Conservation (phyloP, 768 basidiomycete genomes). For the Multifurca ochricompacta region DNA sequence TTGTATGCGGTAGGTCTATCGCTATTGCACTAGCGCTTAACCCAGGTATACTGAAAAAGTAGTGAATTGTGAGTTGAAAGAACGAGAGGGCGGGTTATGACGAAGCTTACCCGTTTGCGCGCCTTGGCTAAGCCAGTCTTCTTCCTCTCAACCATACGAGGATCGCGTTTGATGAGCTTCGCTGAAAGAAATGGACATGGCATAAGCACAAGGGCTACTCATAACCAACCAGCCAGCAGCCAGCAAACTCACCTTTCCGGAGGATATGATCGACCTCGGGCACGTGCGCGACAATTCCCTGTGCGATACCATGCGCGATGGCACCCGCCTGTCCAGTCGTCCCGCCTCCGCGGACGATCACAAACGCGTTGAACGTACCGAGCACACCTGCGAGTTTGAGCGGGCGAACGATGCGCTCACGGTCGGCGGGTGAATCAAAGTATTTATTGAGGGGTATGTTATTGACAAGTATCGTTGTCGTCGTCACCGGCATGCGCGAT, state of each 20-base stretch:
- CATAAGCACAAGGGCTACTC: too few species aligned
- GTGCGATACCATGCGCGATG: conserved; percentile 66
- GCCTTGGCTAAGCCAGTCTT: conserved; percentile 92
- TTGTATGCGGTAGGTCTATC: too few species aligned
- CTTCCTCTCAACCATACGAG: conserved; percentile 97
- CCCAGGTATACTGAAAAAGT: conserved; percentile 72
- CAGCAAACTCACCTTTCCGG: conserved; percentile 50
- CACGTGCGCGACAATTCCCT: conserved; percentile 64
- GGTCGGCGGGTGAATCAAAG: conserved; percentile 67
- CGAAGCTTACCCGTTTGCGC: conserved; percentile 66
- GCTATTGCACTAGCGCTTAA: conserved; percentile 98
- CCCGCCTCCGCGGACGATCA: conserved; percentile 71
- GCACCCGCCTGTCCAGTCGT: conserved; percentile 92
- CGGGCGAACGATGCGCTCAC: conserved; percentile 77
- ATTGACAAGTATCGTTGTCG: conserved; percentile 76
- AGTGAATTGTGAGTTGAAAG: conserved; percentile 15
- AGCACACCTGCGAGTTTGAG: conserved; percentile 76
- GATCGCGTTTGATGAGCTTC: conserved; percentile 82
- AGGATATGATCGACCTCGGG: conserved; percentile 59
- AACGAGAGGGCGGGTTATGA: conserved; percentile 23
- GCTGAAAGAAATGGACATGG: conserved; percentile 38
- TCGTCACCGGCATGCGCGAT: conserved; percentile 34
- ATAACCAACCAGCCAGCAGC: too few species aligned
- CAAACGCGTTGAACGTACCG: conserved; percentile 71
- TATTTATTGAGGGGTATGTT: conserved; percentile 70